Evolutionary conservation across 176 grass and related monocot species (phyloP).

Genomic region (Zoysia japonica): DNA sequence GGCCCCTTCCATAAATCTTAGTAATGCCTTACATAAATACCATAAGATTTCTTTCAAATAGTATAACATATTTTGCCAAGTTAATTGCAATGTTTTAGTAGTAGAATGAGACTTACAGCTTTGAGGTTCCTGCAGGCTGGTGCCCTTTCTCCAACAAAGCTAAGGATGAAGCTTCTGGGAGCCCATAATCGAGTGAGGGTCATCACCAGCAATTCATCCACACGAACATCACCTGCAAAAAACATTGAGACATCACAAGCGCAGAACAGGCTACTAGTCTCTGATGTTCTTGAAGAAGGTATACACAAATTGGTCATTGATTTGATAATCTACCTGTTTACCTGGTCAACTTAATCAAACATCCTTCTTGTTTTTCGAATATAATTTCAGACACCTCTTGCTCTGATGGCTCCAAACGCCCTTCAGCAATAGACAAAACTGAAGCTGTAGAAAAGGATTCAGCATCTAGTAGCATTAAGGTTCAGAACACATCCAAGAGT

Average conservation of each 20-base stretch:
- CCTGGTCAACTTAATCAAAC: slow-evolving; percentile 22
- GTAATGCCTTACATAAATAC: neutral
- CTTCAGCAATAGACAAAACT: slow-evolving; percentile 28
- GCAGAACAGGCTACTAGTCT: slow-evolving; percentile 61
- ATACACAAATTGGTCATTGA: neutral
- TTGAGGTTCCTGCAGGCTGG: slow-evolving; percentile 56
- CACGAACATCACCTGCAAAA: slow-evolving; percentile 71
- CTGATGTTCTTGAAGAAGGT: slow-evolving; percentile 79
- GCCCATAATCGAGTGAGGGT: slow-evolving; percentile 61
- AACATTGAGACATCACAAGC: slow-evolving; percentile 45
- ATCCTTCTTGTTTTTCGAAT: slow-evolving; percentile 13
- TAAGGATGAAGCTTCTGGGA: slow-evolving; percentile 84
- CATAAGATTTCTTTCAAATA: no score
- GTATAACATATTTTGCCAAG: neutral
- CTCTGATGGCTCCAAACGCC: slow-evolving; percentile 44
- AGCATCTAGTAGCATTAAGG: slow-evolving; percentile 17
- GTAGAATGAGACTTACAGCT: slow-evolving; percentile 8
- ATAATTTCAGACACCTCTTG: slow-evolving; percentile 53
- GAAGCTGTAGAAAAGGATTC: slow-evolving; percentile 30
- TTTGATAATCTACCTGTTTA: slow-evolving; percentile 8
- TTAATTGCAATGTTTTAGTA: neutral
- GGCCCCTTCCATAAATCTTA: neutral
- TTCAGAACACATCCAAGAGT: slow-evolving; percentile 45
- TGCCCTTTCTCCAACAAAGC: slow-evolving; percentile 85
- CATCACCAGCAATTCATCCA: slow-evolving; percentile 67